Evolutionary conservation across 1,139 yeast species (phyloP).

Genomic region (Blastobotrys ciferrii): DNA sequence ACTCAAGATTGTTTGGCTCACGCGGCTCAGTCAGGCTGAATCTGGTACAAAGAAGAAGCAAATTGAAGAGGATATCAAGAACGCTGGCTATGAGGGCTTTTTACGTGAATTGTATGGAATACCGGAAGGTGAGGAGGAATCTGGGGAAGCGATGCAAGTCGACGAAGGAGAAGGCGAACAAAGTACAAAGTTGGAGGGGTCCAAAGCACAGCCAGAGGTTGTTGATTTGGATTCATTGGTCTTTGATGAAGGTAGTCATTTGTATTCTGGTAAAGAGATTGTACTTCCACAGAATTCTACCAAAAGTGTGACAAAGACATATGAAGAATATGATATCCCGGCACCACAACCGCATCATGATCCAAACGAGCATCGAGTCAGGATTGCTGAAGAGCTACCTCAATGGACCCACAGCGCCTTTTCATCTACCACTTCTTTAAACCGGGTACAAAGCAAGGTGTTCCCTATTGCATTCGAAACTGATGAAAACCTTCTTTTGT

Average conservation of each 20-base stretch:
- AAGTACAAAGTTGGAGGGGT: not conserved
- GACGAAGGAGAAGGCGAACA: conserved; percentile 17
- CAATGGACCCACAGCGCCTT: conserved; percentile 80
- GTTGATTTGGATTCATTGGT: conserved; percentile 63
- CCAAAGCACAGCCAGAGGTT: conserved; percentile 45
- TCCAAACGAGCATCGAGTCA: conserved; percentile 50
- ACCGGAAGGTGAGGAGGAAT: conserved; percentile 23
- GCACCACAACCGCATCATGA: conserved; percentile 52
- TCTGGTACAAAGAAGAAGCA: conserved; percentile 38
- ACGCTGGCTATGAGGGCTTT: conserved; percentile 36
- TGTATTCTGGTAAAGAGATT: conserved; percentile 65
- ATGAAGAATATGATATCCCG: conserved; percentile 89
- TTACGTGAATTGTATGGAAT: conserved; percentile 33
- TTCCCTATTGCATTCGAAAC: conserved; percentile 70
- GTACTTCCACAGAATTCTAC: conserved; percentile 80
- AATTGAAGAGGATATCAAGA: conserved; percentile 37
- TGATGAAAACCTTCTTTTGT: conserved; percentile 72
- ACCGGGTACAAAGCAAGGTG: conserved; percentile 80
- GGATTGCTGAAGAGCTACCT: conserved; percentile 60
- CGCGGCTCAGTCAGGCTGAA: conserved; percentile 43
- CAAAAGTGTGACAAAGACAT: conserved; percentile 66
- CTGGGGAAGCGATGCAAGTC: conserved; percentile 37
- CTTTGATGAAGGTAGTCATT: conserved; percentile 71
- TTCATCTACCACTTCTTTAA: conserved; percentile 58
- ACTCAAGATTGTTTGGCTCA: conserved; percentile 54